Base-by-base conservation (phyloP, 2,329 filamentous ascomycete genomes). In the Pyrenophora tritici-repentis region DNA sequence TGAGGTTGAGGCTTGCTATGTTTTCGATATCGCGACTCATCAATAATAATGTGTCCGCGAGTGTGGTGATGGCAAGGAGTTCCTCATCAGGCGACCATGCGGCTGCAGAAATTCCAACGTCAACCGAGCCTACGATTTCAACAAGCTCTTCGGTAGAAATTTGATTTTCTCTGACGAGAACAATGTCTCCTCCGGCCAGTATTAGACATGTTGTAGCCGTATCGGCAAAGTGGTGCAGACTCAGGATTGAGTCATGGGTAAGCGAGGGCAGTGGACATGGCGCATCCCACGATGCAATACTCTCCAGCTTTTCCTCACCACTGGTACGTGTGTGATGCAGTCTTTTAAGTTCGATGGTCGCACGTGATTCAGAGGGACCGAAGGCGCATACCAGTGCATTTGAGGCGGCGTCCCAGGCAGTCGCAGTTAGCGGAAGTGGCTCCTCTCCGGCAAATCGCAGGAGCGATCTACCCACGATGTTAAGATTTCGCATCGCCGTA, bases 11-110 rank as follows among this genome's bases (percentile, higher is more conserved):
- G 73, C 92, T 89, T 29, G 88, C 84, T 35, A 96, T 85, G 50
- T 87, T 87, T 62, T 97, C 93, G 60, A 97, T 96, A 20, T 87
- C 86, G 56, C 91, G 84, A 48, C 91, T 96, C 93, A 99, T 97
- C 69, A 96, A 90, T 50, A 97, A 81, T 24, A 94, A 80, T 0
- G 90, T 94, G 53, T 86, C 81, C 34, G 86, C 87, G 65, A 86
- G 86, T 14, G 94, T 97, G 45, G 88, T 85, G 56, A 99, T 85
- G 47, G 89, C 86, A 37, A 99, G 78, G 14, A 97, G 80, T 71
- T 97, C 93, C 68, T 97, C 93, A 67, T 99, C 94, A 2, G 92
- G 92, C 33, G 93, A 96, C 94, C 94, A 99, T 61, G 85, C 83
- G 13, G 92, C 93, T 13, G 91, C 91, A 18, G 86, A 84, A 63